These are phyloP conservation scores for Trichomonas vaginalis DNA, from an alignment of 208 protist species.

Conservation along the genomic window DNA sequence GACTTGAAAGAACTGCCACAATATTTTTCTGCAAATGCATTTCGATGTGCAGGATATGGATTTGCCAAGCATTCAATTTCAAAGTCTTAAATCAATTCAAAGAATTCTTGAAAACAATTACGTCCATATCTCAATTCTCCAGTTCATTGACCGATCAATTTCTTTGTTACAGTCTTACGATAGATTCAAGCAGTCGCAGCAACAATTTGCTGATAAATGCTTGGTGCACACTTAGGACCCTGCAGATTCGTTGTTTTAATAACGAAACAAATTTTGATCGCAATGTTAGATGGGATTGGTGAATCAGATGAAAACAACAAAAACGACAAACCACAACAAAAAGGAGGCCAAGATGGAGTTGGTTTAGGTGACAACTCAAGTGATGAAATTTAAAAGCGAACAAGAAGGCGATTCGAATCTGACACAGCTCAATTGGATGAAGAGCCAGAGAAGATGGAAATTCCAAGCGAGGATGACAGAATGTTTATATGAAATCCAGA, in stretches of 20 bases:
- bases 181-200: neutral
- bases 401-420: constrained; percentile 18
- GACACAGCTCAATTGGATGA: constrained; percentile 35
- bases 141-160: neutral
- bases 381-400: constrained; percentile 12
- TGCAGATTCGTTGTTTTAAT: neutral
- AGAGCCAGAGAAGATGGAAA: constrained; percentile 57
- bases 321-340: neutral
- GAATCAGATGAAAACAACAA: neutral
- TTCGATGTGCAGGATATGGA: no score
- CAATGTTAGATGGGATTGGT: neutral
- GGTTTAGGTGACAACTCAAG: neutral
- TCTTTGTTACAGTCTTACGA: neutral
- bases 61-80: no score
- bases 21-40: no score
- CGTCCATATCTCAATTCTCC: neutral
- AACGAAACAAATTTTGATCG: neutral
- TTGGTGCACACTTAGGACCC: neutral
- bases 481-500: constrained; percentile 48
- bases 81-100: neutral
- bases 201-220: neutral
- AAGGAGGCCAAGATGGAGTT: neutral
- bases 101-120: neutral
- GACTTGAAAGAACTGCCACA: no score
- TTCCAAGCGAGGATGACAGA: neutral